Evolutionary conservation across 805 yeast genomes (phyloP).

Genomic region (Zygoascus flipseniorum): DNA sequence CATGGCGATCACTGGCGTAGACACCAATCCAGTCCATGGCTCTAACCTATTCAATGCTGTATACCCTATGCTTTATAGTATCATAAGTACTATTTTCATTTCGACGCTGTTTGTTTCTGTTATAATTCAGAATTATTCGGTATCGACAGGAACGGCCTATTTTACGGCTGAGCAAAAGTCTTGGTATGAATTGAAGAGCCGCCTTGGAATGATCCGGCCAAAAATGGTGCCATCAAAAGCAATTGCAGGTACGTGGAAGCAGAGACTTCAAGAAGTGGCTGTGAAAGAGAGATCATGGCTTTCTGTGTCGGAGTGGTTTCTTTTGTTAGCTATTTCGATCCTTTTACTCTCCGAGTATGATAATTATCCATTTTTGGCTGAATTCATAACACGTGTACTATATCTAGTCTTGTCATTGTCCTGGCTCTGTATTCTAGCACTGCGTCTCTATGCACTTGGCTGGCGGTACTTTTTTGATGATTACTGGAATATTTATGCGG

Average conservation of each 20-base stretch:
- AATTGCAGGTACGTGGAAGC: slow-evolving; percentile 18
- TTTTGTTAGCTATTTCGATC: slow-evolving; percentile 49
- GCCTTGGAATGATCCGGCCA: slow-evolving; percentile 42
- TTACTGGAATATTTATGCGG: slow-evolving; percentile 57
- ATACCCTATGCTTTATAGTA: slow-evolving; percentile 67
- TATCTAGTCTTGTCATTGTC: slow-evolving; percentile 35
- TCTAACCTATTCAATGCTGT: slow-evolving; percentile 65
- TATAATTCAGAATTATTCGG: slow-evolving; percentile 74
- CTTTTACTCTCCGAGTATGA: slow-evolving; percentile 56
- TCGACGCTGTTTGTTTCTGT: slow-evolving; percentile 84
- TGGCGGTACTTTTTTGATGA: slow-evolving; percentile 39
- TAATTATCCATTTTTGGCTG: slow-evolving; percentile 36
- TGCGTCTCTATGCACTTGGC: slow-evolving; percentile 23
- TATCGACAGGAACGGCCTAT: slow-evolving; percentile 75
- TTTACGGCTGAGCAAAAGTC: slow-evolving; percentile 72
- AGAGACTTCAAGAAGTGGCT: slow-evolving; percentile 10
- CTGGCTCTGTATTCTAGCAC: slow-evolving; percentile 13
- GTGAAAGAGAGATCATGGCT: slow-evolving; percentile 9
- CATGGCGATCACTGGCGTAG: slow-evolving; percentile 65
- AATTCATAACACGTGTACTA: slow-evolving; percentile 34
- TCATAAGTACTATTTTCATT: slow-evolving; percentile 73
- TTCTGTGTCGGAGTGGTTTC: slow-evolving; percentile 18
- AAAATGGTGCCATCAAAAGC: slow-evolving; percentile 29
- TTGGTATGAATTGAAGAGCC: slow-evolving; percentile 76
- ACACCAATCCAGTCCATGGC: slow-evolving; percentile 47